Evolutionary conservation across 208 protist genomes (phyloP), one percentile per base, ranked within the genome.

Genomic region (Acanthamoeba castellanii): DNA sequence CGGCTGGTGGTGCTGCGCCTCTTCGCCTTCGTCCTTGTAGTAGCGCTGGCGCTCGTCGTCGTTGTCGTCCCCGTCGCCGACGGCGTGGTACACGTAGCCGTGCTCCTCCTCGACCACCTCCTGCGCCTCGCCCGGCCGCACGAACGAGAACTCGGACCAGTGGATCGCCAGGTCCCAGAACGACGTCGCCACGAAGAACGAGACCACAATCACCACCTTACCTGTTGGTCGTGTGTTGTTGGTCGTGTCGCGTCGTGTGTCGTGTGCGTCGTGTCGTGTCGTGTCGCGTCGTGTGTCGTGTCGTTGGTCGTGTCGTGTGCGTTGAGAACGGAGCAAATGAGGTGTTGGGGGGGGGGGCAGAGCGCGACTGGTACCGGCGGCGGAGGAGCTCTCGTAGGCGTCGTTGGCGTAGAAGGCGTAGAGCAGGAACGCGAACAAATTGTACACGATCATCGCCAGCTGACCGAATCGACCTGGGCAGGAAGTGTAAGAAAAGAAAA

Each of bases 321-420:
- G n/a, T 1, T n/a, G 32, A 47, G 70, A 22, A 78, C 61, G 3
- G 4, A 68, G 61, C 25, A 68, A n/a, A 68, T 3, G 61, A 9
- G 61, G 61, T 68, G 1, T 68, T 7, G 20, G 8, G 22, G 59
- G 22, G 57, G 57, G 18, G 8, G 57, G 57, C 14, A 64, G 57
- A n/a, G n/a, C n/a, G n/a, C n/a, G n/a, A n/a, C n/a, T n/a, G 22
- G 59, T 66, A 64, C 81, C 81, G 5, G 50, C 81, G 22, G 81
- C 81, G 14, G 81, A 66, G 9, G 81, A 88, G 81, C 47, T 64
- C 81, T 88, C 81, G 50, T 88, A 88, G 47, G 81, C 81, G 81
- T 88, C 64, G 50, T 88, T 88, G 47, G 81, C 81, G 34, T 88
- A 88, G 81, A 88, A 88, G 22, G 81, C 81, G 50, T 88, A 88